These are phyloP conservation scores for Venturia carpophila DNA, from an alignment of 2,329 filamentous ascomycete species.

Conservation along the genomic window DNA sequence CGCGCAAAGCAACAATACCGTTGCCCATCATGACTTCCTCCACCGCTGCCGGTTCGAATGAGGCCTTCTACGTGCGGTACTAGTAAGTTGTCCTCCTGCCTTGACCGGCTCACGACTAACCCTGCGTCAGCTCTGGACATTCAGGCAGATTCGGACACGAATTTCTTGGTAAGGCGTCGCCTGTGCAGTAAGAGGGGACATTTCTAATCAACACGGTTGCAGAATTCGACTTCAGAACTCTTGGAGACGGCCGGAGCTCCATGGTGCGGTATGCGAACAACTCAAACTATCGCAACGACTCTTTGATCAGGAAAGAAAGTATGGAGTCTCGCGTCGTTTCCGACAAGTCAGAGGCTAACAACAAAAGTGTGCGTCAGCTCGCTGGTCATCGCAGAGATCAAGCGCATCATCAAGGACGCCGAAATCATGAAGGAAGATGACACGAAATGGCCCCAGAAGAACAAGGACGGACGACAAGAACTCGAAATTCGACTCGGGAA, in stretches of 20 bases:
- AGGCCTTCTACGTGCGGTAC: conserved; percentile 93
- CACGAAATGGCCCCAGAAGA: conserved; percentile 97
- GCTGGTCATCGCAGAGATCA: conserved; percentile 84
- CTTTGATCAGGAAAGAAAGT: conserved; percentile 99
- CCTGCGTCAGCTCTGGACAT: conserved; percentile 71
- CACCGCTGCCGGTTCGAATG: conserved; percentile 58
- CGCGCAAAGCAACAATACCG: not conserved
- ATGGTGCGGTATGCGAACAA: conserved; percentile 98
- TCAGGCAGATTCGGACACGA: conserved; percentile 97
- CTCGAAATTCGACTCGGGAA: conserved; percentile 88
- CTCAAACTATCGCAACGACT: conserved; percentile 98
- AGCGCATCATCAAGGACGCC: conserved; percentile 91
- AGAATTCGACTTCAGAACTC: conserved; percentile 95
- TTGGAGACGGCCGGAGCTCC: conserved; percentile 87
- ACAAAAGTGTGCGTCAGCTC: conserved; percentile 86
- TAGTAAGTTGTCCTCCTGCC: conserved; percentile 58
- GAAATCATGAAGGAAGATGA: conserved; percentile 99
- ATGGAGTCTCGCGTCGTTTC: conserved; percentile 34
- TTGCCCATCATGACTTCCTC: conserved; percentile 18
- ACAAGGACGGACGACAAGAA: conserved; percentile 96
- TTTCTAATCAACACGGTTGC: conserved; percentile 22
- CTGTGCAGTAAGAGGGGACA: not conserved
- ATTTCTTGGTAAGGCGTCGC: conserved; percentile 64
- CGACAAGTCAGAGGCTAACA: conserved; percentile 8
- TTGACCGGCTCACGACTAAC: conserved; percentile 22